A percentile compares a stretch with the other conserved stretches of the same genome.
These are phyloP conservation scores for Hygrophorus russula DNA, from an alignment of 768 basidiomycete species.

Conservation along the genomic window DNA sequence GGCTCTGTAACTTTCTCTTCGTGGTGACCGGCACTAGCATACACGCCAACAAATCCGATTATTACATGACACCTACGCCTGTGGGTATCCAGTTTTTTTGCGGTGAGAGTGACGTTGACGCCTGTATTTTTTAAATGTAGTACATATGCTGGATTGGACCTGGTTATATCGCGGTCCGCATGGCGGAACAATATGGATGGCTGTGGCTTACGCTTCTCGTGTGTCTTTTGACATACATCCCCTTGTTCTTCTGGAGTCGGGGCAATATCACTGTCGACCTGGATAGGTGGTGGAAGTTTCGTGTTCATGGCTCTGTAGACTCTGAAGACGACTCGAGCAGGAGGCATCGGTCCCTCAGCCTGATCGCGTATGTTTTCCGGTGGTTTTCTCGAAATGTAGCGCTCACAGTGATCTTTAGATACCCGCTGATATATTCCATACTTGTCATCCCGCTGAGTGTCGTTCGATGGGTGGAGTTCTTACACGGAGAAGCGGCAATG, in stretches of 20 bases:
- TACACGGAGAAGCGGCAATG: too few species aligned
- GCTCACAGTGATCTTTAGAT: neutral
- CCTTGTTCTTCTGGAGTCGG: conserved; percentile 6
- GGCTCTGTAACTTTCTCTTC: conserved; percentile 13
- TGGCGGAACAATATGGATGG: conserved; percentile 4
- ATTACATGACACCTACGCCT: conserved; percentile 1
- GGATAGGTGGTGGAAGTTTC: conserved; percentile 2
- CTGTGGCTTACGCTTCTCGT: conserved; percentile 1
- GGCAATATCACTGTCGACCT: conserved; percentile 2
- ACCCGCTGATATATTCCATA: conserved; percentile 2
- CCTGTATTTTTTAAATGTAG: neutral
- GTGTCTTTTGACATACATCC: conserved; percentile 3
- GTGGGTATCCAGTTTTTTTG: neutral
- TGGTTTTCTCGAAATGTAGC: neutral
- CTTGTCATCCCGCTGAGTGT: conserved; percentile 1
- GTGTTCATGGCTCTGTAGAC: neutral
- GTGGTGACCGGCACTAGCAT: neutral
- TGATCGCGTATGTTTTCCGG: neutral
- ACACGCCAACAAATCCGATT: neutral
- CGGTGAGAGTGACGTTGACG: neutral
- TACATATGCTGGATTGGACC: conserved; percentile 7
- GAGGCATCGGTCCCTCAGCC: neutral
- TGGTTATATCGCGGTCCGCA: neutral
- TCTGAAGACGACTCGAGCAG: neutral
- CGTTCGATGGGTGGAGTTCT: neutral